Evolutionary conservation across 2,329 filamentous ascomycete genomes (phyloP), one percentile per base, ranked within the genome.

Genomic region (Aspergillus thermomutatus): DNA sequence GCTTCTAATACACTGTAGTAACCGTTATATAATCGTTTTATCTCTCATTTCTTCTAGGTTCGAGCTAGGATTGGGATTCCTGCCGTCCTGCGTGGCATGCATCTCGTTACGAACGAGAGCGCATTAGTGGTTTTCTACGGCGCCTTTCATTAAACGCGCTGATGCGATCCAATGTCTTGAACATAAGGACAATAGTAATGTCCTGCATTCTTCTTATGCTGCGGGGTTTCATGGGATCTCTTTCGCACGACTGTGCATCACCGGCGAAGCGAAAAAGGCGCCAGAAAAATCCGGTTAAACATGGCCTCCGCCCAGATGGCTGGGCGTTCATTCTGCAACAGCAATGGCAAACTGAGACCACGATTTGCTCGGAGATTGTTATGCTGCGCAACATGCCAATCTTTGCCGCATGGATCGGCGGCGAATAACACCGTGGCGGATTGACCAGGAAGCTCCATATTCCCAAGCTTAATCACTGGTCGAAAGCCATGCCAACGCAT

Each of bases 401-500:
- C 66, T 64, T 66, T 64, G 63, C 65, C 63, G 63, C 65, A 64
- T 69, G 56, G 72, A 71, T 72, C 69, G 67, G 64, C 70, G 66
- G 66, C 72, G 64, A 69, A 70, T 74, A 69, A 68, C 64, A 68
- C 62, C 63, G 62, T 70, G 66, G 70, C 70, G 75, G 72, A 77
- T 72, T 74, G 74, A 75, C 77, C 73, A 76, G 73, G 75, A 80
- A 80, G 78, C 77, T 77, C 75, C 72, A 74, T 82, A 80, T 81
- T 79, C 80, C 78, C 54, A 76, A 77, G 83, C 81, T 80, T 80
- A 85, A 87, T 83, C 86, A 92, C 87, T 93, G 90, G 90, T 84
- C 84, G 86, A 82, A 82, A 88, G 82, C 82, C 80, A 87, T 87
- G 91, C 91, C 91, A 95, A 83, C 91, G 89, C 91, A 95, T 92